phyloP scores from a whole-genome alignment of 768 basidiomycete species.

The Xanthoconium purpureum region DNA sequence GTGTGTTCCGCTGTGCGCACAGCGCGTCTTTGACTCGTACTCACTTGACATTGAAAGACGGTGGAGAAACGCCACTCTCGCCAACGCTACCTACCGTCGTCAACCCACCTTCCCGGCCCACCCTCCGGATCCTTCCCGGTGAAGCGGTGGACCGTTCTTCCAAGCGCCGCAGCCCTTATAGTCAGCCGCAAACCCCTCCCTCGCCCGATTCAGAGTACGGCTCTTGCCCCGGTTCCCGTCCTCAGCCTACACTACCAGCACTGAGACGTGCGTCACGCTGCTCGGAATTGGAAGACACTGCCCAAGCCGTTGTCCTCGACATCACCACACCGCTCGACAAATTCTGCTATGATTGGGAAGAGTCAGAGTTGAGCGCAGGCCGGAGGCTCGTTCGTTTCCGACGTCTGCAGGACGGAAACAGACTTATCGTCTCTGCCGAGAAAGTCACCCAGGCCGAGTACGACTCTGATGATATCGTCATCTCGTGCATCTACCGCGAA shows the following conservation, averaged over 20 bases:
- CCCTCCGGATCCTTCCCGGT: constrained; percentile 30
- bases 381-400: constrained; percentile 87
- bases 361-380: constrained; percentile 62
- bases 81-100: background rate
- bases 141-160: constrained; percentile 23
- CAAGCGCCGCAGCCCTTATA: constrained; percentile 40
- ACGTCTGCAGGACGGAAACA: constrained; percentile 72
- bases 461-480: constrained; percentile 69
- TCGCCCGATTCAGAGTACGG: constrained; percentile 40
- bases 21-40: background rate
- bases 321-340: constrained; percentile 54
- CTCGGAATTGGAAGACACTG: constrained; percentile 39
- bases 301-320: constrained; percentile 58
- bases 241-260: constrained; percentile 8
- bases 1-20: constrained; percentile 1
- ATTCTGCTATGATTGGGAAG: constrained; percentile 57
- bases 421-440: constrained; percentile 76
- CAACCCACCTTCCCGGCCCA: constrained; percentile 14
- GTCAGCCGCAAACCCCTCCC: constrained; percentile 39
- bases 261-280: constrained; percentile 26
- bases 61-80: background rate
- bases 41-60: constrained; percentile 7
- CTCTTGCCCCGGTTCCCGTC: constrained; percentile 24
- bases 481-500: constrained; percentile 92
- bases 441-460: constrained; percentile 73